These are phyloP conservation scores for Ceratobasidium sp. DNA, from an alignment of 1,284 basidiomycete genomes.

Conservation along the genomic window DNA sequence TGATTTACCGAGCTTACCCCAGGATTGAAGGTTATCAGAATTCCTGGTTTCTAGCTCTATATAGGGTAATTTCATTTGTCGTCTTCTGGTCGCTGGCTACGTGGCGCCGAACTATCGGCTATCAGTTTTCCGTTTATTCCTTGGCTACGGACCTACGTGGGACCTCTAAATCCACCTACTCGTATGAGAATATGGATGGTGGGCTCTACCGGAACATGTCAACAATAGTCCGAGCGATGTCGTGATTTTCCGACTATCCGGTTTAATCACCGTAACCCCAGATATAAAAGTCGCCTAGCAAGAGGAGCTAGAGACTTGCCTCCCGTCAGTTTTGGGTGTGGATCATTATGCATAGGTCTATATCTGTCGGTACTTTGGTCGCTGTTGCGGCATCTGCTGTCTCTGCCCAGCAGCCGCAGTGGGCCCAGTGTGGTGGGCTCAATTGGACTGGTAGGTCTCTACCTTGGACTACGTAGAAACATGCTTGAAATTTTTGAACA, in stretches of 20 bases:
- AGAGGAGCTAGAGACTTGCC: background rate
- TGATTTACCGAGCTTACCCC: constrained; percentile 3
- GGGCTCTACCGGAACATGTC: background rate
- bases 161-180: background rate
- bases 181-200: background rate
- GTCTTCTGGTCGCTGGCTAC: background rate
- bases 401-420: constrained; percentile 20
- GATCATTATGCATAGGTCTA: constrained; percentile 18
- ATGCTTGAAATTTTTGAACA: background rate
- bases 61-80: background rate
- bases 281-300: background rate
- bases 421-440: constrained; percentile 31
- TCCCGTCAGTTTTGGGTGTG: background rate
- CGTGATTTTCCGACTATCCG: background rate
- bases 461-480: background rate
- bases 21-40: constrained; percentile 11
- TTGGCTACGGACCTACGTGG: background rate
- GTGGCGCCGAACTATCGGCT: constrained; percentile 20
- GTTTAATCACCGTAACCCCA: background rate
- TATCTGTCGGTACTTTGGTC: background rate
- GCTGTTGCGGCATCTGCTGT: constrained; percentile 13
- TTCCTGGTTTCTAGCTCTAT: background rate
- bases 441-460: constrained; percentile 16
- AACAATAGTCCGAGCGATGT: background rate
- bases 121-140: background rate